Base-by-base conservation (phyloP, 2,329 filamentous ascomycete species). In the Elsinoe necatrix region DNA sequence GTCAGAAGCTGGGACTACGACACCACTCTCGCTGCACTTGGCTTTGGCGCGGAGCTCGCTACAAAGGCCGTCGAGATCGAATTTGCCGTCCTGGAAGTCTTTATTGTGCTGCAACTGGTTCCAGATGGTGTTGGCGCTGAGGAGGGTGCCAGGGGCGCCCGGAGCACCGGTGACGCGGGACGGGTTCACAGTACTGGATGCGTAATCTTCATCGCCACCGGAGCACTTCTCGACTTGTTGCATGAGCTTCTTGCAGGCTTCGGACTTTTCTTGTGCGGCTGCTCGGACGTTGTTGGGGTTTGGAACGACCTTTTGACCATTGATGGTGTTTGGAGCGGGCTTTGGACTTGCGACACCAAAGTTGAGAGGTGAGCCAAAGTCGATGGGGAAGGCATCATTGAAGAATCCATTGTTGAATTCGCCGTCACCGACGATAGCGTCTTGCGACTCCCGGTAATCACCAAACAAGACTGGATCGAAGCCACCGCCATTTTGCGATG, bases 111-210 rank as follows among this genome's bases (percentile, higher is more conserved):
- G 89, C 20, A 96, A 73, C 73, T 89, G 89, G 71, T 95, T 90
- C 92, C 92, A 97, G 54, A 97, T 91, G 69, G 93, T 91, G 64
- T 87, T 91, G 73, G 91, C 96, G 59, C 82, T 89, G 65, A 95
- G 78, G 66, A 89, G 79, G 63, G 85, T 77, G 29, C 80, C 76
- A 55, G 77, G 76, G 61, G 83, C 77, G 58, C 80, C 79, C 8
- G 81, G 81, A 14, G 83, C 80, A 45, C 29, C 58, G 55, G 34
- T 52, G 31, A 31, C 54, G 51, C 18, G 42, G 54, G 8, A 55
- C 16, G 59, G 56, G 20, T 57, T 51, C 8, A 59, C 55, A 20
- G 56, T 57, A 4, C 63, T 58, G 16, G 67, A 59, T n/a, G 63
- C 64, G 25, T 66, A 67, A 34, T 86, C 85, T 6, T 92, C 86